These are phyloP conservation scores for Thinopyrum elongatum DNA, from an alignment of 176 grass and related monocot species.

Conservation along the genomic window DNA sequence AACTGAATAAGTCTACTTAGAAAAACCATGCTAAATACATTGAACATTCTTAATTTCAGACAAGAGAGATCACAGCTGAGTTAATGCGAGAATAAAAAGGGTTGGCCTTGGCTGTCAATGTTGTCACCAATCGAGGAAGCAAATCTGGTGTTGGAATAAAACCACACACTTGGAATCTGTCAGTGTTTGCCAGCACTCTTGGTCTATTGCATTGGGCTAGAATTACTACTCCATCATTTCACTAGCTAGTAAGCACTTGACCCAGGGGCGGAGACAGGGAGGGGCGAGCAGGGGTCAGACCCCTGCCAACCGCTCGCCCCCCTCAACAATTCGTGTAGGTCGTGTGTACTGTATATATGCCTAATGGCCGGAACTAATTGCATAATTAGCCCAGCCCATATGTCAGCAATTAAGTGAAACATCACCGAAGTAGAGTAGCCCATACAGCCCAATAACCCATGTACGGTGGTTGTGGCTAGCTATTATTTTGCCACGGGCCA, in stretches of 20 bases:
- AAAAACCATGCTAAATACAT: conserved; percentile 29
- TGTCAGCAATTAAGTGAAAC: too few species aligned
- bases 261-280: too few species aligned
- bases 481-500: too few species aligned
- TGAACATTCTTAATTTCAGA: conserved; percentile 23
- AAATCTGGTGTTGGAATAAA: conserved; percentile 65
- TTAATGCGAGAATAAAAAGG: conserved; percentile 29
- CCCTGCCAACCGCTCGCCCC: too few species aligned
- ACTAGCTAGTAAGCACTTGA: conserved; percentile 25
- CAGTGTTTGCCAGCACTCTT: conserved; percentile 35
- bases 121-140: conserved; percentile 50
- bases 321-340: too few species aligned
- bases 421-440: too few species aligned
- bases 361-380: too few species aligned
- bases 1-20: conserved; percentile 31
- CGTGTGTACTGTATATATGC: too few species aligned
- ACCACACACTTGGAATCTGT: conserved; percentile 41
- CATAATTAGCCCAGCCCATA: too few species aligned
- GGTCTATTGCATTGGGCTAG: conserved; percentile 38
- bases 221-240: conserved; percentile 26
- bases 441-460: too few species aligned
- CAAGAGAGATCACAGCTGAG: conserved; percentile 23
- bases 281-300: too few species aligned
- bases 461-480: too few species aligned
- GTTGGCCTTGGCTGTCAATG: conserved; percentile 33